Evolutionary conservation across 306 rosid species (phyloP).

Genomic region (Cicer yamashitae): DNA sequence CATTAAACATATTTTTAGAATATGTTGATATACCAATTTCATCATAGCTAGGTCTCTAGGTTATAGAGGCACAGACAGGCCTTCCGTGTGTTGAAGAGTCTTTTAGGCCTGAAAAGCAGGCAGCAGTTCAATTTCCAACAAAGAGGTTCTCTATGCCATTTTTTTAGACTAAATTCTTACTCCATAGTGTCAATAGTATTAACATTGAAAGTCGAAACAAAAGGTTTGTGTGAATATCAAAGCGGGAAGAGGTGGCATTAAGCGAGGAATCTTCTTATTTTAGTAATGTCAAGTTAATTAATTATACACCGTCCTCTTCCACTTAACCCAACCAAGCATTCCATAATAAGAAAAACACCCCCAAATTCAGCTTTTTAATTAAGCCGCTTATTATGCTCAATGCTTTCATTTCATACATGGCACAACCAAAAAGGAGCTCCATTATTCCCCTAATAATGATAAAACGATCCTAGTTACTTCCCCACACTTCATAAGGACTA

Average conservation of each 20-base stretch:
- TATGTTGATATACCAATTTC: no score
- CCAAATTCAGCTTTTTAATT: slow-evolving; percentile 24
- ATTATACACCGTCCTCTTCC: neutral
- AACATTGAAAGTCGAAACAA: no score
- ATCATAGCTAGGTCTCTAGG: no score
- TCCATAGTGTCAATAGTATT: no score
- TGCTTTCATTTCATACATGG: neutral
- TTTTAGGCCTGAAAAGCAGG: no score
- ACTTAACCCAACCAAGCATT: neutral
- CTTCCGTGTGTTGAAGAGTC: no score
- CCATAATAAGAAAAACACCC: slow-evolving; percentile 36
- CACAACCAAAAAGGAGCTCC: neutral
- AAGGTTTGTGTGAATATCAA: neutral
- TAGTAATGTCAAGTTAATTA: neutral
- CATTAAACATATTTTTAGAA: no score
- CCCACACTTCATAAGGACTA: neutral
- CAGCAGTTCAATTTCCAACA: no score
- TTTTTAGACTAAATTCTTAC: no score
- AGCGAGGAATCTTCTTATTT: slow-evolving; percentile 35
- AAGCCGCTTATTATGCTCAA: slow-evolving; percentile 24
- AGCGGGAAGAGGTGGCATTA: slow-evolving; percentile 2
- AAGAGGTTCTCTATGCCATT: no score
- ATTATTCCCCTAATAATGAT: neutral
- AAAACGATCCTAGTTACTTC: neutral
- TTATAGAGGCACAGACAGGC: no score